A percentile compares a stretch with the other conserved stretches of the same genome.
Conservation (phyloP, 2,329 filamentous ascomycete genomes). For the Setomelanomma holmii region DNA sequence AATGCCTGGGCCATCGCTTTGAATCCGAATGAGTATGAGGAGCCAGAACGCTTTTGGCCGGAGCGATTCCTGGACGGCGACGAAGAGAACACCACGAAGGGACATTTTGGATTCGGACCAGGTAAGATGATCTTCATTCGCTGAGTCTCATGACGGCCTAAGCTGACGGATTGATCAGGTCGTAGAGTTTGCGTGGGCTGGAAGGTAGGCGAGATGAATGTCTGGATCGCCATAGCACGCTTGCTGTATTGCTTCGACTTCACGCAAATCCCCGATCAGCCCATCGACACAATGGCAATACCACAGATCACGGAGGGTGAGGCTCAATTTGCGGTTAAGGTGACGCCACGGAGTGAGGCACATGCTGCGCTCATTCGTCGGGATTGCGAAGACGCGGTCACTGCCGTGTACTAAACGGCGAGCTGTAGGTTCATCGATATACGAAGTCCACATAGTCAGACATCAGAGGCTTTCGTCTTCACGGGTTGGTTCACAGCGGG, state of each 20-base stretch:
- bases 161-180: not conserved
- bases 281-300: conserved; percentile 26
- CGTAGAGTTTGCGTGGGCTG: not conserved
- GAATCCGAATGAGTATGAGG: conserved; percentile 19
- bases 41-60: conserved; percentile 24
- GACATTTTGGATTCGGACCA: conserved; percentile 25
- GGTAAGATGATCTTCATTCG: conserved; percentile 1
- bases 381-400: not conserved
- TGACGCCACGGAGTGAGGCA: conserved; percentile 15
- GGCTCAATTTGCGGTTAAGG: conserved; percentile 24
- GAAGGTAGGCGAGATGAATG: not conserved
- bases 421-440: no score
- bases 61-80: conserved; percentile 31
- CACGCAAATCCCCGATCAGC: conserved; percentile 7
- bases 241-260: conserved; percentile 30
- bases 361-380: conserved; percentile 10
- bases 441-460: no score
- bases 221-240: not conserved
- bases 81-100: conserved; percentile 23
- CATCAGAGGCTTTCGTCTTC: no score
- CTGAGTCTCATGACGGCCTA: not conserved
- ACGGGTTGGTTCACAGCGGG: no score
- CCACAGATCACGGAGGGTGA: conserved; percentile 11
- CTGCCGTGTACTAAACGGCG: not conserved
- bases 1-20: conserved; percentile 21